Conservation (phyloP, 495 filamentous ascomycete species). For the Letharia lupina region DNA sequence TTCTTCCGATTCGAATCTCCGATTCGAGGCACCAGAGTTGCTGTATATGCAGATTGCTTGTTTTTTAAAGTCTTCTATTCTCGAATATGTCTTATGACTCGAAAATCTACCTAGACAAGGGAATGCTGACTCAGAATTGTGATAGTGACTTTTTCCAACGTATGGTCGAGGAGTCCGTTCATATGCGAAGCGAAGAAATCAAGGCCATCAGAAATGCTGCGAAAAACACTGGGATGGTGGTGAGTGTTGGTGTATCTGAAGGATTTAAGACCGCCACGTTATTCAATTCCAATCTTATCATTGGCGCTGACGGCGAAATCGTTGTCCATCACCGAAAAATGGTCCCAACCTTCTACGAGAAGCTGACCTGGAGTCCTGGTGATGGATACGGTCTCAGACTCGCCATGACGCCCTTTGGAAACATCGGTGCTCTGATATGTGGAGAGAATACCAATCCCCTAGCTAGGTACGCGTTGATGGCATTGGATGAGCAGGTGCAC, state of each 20-base stretch:
- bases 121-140: no score
- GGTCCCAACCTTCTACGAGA: neutral
- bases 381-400: neutral
- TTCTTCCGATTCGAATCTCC: no score
- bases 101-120: no score
- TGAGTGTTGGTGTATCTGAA: neutral
- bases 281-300: neutral
- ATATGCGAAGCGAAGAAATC: neutral
- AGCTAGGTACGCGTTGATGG: constrained; percentile 4
- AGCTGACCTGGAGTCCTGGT: neutral
- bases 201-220: neutral
- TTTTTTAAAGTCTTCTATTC: no score
- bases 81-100: no score
- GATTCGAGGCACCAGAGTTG: no score
- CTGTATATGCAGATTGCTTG: no score
- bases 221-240: neutral
- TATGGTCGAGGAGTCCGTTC: no score
- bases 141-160: no score
- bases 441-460: constrained; percentile 1
- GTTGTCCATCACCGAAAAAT: neutral
- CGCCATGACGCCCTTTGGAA: neutral
- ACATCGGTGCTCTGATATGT: neutral
- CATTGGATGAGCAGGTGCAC: neutral
- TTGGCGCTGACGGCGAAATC: neutral
- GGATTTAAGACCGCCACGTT: neutral